These are phyloP conservation scores for Penicillium thymicola DNA, from an alignment of 2,329 filamentous ascomycete species.

Conservation along the genomic window DNA sequence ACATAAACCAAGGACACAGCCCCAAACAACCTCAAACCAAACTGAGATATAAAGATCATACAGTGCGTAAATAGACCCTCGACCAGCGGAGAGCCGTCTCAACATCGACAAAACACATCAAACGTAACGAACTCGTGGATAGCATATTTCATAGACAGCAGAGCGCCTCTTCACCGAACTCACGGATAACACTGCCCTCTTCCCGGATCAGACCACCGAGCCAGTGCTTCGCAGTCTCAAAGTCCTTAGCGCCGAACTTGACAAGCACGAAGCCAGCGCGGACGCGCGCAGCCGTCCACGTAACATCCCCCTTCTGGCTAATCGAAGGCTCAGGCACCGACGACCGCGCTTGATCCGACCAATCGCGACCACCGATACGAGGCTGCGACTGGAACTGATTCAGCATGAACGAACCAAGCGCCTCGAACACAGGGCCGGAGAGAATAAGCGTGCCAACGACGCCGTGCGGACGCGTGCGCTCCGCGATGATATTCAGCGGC, in stretches of 20 bases:
- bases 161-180: conserved; percentile 77
- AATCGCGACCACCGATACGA: conserved; percentile 78
- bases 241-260: conserved; percentile 79
- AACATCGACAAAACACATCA: neutral
- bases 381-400: conserved; percentile 74
- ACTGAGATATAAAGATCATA: neutral
- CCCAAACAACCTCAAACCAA: neutral
- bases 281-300: conserved; percentile 80
- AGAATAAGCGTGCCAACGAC: conserved; percentile 84
- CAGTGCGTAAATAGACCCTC: neutral
- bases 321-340: conserved; percentile 29
- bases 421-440: conserved; percentile 66
- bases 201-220: conserved; percentile 69
- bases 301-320: conserved; percentile 51
- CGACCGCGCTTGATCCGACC: conserved; percentile 43
- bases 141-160: conserved; percentile 59
- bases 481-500: conserved; percentile 31
- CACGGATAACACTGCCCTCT: conserved; percentile 66
- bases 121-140: neutral
- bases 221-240: conserved; percentile 80
- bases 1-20: neutral
- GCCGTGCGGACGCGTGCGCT: conserved; percentile 70
- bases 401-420: conserved; percentile 70
- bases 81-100: neutral
- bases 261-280: conserved; percentile 77